Evolutionary conservation across 106 monocot genomes (phyloP).

Genomic region (Ottelia alismoides): DNA sequence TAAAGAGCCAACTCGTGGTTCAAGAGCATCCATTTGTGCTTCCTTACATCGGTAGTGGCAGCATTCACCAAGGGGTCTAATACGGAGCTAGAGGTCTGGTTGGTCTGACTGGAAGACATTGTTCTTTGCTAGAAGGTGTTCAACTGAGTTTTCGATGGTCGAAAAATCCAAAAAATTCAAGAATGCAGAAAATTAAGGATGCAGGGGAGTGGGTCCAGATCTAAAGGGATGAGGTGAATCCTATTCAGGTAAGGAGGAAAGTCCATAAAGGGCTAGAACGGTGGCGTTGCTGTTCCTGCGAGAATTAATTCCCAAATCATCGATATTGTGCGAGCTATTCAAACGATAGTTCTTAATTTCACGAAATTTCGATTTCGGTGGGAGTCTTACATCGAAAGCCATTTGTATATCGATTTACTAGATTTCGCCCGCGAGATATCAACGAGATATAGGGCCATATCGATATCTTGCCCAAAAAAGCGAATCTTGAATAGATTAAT

Average conservation of each 20-base stretch:
- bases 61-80: slow-evolving; percentile 17
- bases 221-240: slow-evolving; percentile 21
- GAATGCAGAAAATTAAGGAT: background rate
- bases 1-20: slow-evolving; percentile 56
- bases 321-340: too few species aligned
- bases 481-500: too few species aligned
- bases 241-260: slow-evolving; percentile 11
- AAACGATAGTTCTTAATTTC: too few species aligned
- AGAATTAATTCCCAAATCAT: too few species aligned
- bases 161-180: too few species aligned
- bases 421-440: too few species aligned
- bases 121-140: background rate
- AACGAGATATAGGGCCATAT: too few species aligned
- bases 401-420: too few species aligned
- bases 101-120: slow-evolving; percentile 5
- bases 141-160: background rate
- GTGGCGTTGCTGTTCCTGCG: too few species aligned
- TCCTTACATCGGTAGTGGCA: slow-evolving; percentile 19
- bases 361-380: too few species aligned
- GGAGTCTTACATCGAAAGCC: too few species aligned
- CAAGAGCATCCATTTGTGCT: slow-evolving; percentile 56
- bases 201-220: background rate
- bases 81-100: slow-evolving; percentile 20
- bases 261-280: background rate
- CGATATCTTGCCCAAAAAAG: too few species aligned